Conservation (phyloP, 371 early-diverging fungal species). For the Mortierella sp. region DNA sequence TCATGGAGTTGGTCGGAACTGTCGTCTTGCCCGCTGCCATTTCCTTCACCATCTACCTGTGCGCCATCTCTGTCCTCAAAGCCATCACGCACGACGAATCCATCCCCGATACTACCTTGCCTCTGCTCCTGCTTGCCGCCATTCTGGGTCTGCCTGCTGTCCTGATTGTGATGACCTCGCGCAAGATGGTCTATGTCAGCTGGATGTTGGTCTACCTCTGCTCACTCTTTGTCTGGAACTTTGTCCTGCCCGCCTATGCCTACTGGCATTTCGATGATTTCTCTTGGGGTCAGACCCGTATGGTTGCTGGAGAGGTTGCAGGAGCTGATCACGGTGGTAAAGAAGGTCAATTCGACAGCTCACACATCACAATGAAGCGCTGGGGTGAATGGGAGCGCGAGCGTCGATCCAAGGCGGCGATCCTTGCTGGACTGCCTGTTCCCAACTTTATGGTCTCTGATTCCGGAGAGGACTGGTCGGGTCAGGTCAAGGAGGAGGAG, state of each 20-base stretch:
- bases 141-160: constrained; percentile 96
- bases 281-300: constrained; percentile 98
- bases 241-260: constrained; percentile 97
- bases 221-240: constrained; percentile 98
- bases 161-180: constrained; percentile 93
- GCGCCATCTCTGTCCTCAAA: constrained; percentile 76
- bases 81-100: constrained; percentile 45
- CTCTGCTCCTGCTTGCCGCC: constrained; percentile 82
- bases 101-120: constrained; percentile 75
- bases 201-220: constrained; percentile 98
- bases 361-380: constrained; percentile 74
- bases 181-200: constrained; percentile 90
- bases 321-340: constrained; percentile 66
- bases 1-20: constrained; percentile 98
- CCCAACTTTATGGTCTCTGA: constrained; percentile 53
- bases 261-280: constrained; percentile 99
- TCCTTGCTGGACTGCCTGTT: constrained; percentile 39
- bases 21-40: constrained; percentile 98
- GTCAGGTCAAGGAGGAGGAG: constrained; percentile 41
- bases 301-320: constrained; percentile 77
- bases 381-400: constrained; percentile 77
- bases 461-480: constrained; percentile 47
- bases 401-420: constrained; percentile 48
- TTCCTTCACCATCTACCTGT: constrained; percentile 88
- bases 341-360: constrained; percentile 76